phyloP scores from a whole-genome alignment of 139 green algal genomes.

The Chlamydomonas schloesseri region DNA sequence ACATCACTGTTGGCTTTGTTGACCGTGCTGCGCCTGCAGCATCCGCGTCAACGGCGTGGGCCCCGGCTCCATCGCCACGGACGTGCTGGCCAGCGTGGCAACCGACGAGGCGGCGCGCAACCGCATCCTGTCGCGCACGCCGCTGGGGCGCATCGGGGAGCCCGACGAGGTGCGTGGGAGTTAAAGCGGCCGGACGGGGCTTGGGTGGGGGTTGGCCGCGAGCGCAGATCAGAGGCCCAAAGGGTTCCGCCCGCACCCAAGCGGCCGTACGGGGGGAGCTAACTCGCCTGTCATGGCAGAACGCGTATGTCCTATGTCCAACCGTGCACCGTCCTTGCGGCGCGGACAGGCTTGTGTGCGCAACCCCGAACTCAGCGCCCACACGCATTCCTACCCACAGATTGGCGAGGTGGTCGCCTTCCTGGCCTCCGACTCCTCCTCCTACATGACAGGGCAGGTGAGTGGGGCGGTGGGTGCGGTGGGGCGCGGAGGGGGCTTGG shows the following conservation, averaged over 20 bases:
- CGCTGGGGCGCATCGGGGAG: slow-evolving; percentile 80
- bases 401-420: slow-evolving; percentile 80
- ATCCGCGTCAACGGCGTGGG: slow-evolving; percentile 91
- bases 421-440: slow-evolving; percentile 74
- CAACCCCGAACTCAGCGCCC: too few relatives aligned
- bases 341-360: too few relatives aligned
- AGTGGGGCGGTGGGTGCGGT: background rate
- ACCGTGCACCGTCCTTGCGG: too few relatives aligned
- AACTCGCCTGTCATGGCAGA: too few relatives aligned
- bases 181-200: too few relatives aligned
- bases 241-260: too few relatives aligned
- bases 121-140: slow-evolving; percentile 70
- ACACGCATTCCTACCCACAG: background rate
- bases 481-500: background rate
- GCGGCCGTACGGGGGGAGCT: too few relatives aligned
- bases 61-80: slow-evolving; percentile 87
- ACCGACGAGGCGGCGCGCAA: slow-evolving; percentile 68
- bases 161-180: slow-evolving; percentile 67
- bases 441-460: slow-evolving; percentile 85
- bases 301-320: too few relatives aligned
- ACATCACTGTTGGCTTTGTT: too few relatives aligned
- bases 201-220: too few relatives aligned
- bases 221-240: too few relatives aligned
- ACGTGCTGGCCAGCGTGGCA: slow-evolving; percentile 81
- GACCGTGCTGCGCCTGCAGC: too few relatives aligned